Evolutionary conservation across 768 basidiomycete species (phyloP).

Genomic region (Strobilomyces dryophilus): DNA sequence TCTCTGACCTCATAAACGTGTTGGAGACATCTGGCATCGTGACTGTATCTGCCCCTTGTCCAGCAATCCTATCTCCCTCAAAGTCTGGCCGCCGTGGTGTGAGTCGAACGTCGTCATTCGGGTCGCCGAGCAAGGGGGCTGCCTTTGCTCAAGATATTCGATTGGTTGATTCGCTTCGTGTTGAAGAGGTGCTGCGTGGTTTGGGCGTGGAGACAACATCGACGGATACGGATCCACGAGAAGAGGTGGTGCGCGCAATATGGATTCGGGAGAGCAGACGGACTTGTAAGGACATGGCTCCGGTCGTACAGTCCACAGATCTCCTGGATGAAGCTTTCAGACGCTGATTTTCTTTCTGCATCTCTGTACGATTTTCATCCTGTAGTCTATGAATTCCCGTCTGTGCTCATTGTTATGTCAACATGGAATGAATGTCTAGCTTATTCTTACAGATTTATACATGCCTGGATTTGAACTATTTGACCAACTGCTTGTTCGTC

Average conservation of each 20-base stretch:
- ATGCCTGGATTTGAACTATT: background rate
- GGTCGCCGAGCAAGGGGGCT: constrained; percentile 25
- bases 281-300: constrained; percentile 35
- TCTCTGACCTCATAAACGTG: constrained; percentile 64
- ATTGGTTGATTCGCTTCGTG: constrained; percentile 58
- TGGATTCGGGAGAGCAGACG: constrained; percentile 39
- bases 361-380: constrained; percentile 1
- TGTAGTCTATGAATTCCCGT: constrained; percentile 8
- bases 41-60: constrained; percentile 32
- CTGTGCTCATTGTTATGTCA: constrained; percentile 6
- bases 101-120: constrained; percentile 57
- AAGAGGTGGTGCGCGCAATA: constrained; percentile 42
- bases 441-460: constrained; percentile 27
- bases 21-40: constrained; percentile 73
- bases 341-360: constrained; percentile 22
- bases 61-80: constrained; percentile 35
- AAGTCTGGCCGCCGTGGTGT: constrained; percentile 51
- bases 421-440: constrained; percentile 12
- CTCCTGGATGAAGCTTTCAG: constrained; percentile 34
- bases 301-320: constrained; percentile 7
- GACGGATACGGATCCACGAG: constrained; percentile 33
- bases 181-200: constrained; percentile 68
- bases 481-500: too few species aligned
- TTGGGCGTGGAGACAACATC: constrained; percentile 39
- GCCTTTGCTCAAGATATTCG: constrained; percentile 41